Base-by-base conservation (phyloP, 306 rosid genomes). In the Cercis canadensis region DNA sequence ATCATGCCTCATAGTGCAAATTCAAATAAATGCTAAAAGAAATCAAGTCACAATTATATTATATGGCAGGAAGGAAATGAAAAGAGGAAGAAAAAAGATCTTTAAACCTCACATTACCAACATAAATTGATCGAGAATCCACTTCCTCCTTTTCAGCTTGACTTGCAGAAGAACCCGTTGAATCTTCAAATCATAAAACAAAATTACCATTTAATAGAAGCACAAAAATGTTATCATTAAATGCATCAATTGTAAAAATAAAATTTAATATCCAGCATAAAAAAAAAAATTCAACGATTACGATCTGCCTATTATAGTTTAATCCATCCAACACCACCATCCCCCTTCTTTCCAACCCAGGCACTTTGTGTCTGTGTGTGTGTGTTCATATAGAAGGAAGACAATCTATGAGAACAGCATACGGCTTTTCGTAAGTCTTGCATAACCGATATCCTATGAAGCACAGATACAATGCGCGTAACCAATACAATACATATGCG, bases 81-180 rank as follows among this genome's bases (percentile, higher is more conserved):
- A 34, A 65, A 47, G 29, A 58, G 8, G 7, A 9, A 53, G 6
- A 39, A 46, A n/a, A 39, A 70, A 66, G 67, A 69, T 72, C 71
- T 53, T 34, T 33, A 82, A 82, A 66, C 76, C 98, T 87, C 87
- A 95, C 99, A 86, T 95, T 95, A 51, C 97, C 99, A 77, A 95
- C 97, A 72, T 95, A 95, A 80, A 95, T 91, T n/a, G 98, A 94
- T 70, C 96, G 85, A 46, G 92, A 11, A 89, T 94, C 98, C 76
- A 90, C 97, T 85, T 95, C 99, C 86, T 95, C 99, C 88, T 95
- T 95, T 56, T 95, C 97, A 85, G 96, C 97, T 76, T 87, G 97
- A 60, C 85, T 84, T 24, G 85, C 97, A 74, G 99, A 83, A 64
- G 87, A 55, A 43, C 92, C 79, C 9, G 95, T 64, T 33, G 97